Conservation (phyloP, 768 basidiomycete species). For the Roridomyces roridus region DNA sequence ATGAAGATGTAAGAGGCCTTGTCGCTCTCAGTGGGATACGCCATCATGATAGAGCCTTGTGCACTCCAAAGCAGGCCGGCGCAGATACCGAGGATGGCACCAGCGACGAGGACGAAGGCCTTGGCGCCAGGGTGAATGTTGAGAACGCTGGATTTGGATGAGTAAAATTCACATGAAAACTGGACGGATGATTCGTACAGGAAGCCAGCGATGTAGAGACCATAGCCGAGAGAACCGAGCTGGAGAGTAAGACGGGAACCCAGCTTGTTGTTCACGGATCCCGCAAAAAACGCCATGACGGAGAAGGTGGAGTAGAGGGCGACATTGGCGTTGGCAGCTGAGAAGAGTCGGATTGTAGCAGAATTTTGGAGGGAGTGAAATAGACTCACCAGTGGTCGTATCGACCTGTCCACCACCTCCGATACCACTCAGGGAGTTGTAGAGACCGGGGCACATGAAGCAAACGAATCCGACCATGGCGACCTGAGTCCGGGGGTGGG, state of each 20-base stretch:
- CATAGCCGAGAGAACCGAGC: slow-evolving; percentile 68
- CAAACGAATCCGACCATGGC: slow-evolving; percentile 65
- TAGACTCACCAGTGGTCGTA: slow-evolving; percentile 49
- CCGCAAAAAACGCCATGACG: slow-evolving; percentile 65
- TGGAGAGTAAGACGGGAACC: slow-evolving; percentile 79
- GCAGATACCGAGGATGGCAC: slow-evolving; percentile 76
- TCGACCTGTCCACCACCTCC: slow-evolving; percentile 82
- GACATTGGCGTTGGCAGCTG: slow-evolving; percentile 67
- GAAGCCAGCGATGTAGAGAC: slow-evolving; percentile 73
- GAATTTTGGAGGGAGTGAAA: background rate
- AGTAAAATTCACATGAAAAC: background rate
- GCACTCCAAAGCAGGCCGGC: slow-evolving; percentile 81
- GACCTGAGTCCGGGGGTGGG: slow-evolving; percentile 57
- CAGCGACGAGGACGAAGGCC: slow-evolving; percentile 72
- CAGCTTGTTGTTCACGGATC: slow-evolving; percentile 83
- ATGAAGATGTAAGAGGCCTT: slow-evolving; percentile 81
- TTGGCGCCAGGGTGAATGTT: slow-evolving; percentile 71
- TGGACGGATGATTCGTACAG: slow-evolving; percentile 51
- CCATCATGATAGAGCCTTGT: slow-evolving; percentile 85
- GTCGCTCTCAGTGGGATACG: slow-evolving; percentile 80
- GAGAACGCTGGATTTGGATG: slow-evolving; percentile 65
- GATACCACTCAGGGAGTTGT: slow-evolving; percentile 81
- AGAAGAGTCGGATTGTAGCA: background rate
- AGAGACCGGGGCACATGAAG: slow-evolving; percentile 65
- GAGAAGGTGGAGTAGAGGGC: slow-evolving; percentile 68